Base-by-base conservation (phyloP, 768 basidiomycete genomes). In the Trametes punicea region DNA sequence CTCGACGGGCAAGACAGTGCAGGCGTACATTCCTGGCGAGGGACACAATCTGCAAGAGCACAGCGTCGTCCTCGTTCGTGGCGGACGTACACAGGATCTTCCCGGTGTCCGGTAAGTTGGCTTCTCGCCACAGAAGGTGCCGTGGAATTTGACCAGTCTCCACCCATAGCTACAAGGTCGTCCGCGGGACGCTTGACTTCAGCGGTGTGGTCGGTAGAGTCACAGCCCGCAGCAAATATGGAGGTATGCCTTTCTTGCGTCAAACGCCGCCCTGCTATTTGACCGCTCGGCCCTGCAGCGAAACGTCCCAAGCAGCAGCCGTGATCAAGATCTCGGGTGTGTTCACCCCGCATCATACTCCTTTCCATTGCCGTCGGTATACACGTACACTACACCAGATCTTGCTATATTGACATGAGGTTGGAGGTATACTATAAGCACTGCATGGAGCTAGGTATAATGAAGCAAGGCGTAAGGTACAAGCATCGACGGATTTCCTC, bases 1-100 rank as follows among this genome's bases (percentile, higher is more conserved):
- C 53, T 81, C 87, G 20, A 93, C 87, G 11, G 97, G 97, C 46
- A 87, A 89, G 70, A 86, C 85, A 39, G 79, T 94, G 60, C 89
- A 89, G 77, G 94, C 93, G 15, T 98, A 98, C 70, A 93, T 98
- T 55, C 90, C 88, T 41, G 97, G 97, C 64, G 97, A 98, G 68
- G 97, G 97, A 0, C 96, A 98, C 70, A 98, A 97, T 68, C 71
- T 98, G 65, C 97, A 98, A 74, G 97, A 98, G 70, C 97, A 99
- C 67, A 89, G 88, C 71, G 96, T 98, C 4, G 94, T 98, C 1
- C 71, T 98, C 40, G 83, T 98, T n/a, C 77, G 95, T 65, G 97
- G 97, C 4, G 97, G 97, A 13, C 83, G 93, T 74, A 88, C 93
- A 1, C 95, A 98, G 76, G 97, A 99, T 85, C 78, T 98, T 70